These are phyloP conservation scores for Cicer pinnatifidum DNA, from an alignment of 306 rosid species.

Conservation along the genomic window DNA sequence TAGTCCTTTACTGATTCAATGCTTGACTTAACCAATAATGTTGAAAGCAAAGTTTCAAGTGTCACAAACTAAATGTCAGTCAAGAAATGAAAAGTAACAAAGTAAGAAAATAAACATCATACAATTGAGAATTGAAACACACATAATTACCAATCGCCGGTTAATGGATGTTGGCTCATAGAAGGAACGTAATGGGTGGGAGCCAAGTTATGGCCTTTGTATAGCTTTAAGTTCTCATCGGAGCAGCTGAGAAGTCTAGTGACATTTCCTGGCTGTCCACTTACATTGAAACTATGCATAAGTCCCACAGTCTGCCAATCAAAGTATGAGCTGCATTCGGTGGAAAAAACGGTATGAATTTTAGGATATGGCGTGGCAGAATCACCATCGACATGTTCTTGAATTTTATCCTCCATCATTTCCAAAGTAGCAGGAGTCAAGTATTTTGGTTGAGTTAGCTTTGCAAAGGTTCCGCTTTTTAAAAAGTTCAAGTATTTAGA, in stretches of 20 bases:
- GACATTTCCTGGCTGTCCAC: slow-evolving; percentile 50
- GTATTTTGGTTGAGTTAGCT: slow-evolving; percentile 42
- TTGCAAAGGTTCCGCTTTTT: slow-evolving; percentile 44
- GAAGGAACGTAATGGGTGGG: slow-evolving; percentile 49
- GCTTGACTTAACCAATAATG: slow-evolving; percentile 28
- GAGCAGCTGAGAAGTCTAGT: slow-evolving; percentile 50
- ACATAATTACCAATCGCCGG: slow-evolving; percentile 48
- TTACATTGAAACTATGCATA: slow-evolving; percentile 43
- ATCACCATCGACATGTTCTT: slow-evolving; percentile 26
- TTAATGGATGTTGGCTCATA: slow-evolving; percentile 47
- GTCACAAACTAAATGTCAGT: background rate
- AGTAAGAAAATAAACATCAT: slow-evolving; percentile 27
- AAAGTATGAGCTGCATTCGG: slow-evolving; percentile 45
- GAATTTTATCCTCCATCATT: slow-evolving; percentile 35
- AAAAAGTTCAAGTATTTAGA: slow-evolving; percentile 47
- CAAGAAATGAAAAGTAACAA: slow-evolving; percentile 25
- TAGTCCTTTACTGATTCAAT: slow-evolving; percentile 8
- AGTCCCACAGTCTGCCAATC: slow-evolving; percentile 52
- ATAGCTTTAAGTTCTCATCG: slow-evolving; percentile 41
- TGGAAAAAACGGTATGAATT: slow-evolving; percentile 47
- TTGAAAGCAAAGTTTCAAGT: background rate
- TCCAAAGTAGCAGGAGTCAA: slow-evolving; percentile 44
- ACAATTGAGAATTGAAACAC: slow-evolving; percentile 4
- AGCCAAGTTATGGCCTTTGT: slow-evolving; percentile 47
- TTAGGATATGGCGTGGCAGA: slow-evolving; percentile 30